These are phyloP conservation scores for Fusarium robinianum DNA, from an alignment of 2,329 filamentous ascomycete genomes.

Conservation along the genomic window DNA sequence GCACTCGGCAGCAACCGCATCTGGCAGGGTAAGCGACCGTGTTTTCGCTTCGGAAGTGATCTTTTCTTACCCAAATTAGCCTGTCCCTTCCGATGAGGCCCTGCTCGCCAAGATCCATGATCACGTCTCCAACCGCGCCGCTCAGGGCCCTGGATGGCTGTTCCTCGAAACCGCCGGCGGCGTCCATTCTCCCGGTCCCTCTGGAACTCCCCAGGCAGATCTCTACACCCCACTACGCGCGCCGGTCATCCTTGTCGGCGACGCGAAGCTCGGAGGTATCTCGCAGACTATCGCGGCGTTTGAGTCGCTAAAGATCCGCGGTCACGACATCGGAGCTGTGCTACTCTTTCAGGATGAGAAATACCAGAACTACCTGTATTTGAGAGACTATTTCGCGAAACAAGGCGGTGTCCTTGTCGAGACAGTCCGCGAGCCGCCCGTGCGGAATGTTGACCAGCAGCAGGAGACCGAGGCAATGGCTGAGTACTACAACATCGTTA, in stretches of 20 bases:
- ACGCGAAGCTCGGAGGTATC: constrained; percentile 77
- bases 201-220: constrained; percentile 76
- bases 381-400: constrained; percentile 68
- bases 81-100: constrained; percentile 54
- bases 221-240: constrained; percentile 75
- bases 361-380: constrained; percentile 71
- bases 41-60: fast-evolving
- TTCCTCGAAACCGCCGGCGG: constrained; percentile 83
- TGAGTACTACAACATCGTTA: constrained; percentile 63
- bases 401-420: constrained; percentile 61
- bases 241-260: constrained; percentile 74
- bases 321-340: constrained; percentile 74
- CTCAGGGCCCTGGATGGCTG: constrained; percentile 60
- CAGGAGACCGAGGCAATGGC: constrained; percentile 63
- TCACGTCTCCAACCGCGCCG: constrained; percentile 43
- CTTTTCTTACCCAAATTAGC: constrained; percentile 40
- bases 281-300: constrained; percentile 79
- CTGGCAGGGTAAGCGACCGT: constrained; percentile 45
- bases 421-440: constrained; percentile 64
- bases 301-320: constrained; percentile 76
- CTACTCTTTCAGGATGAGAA: constrained; percentile 68
- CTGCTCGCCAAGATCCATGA: constrained; percentile 54
- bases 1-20: constrained; percentile 67
- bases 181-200: constrained; percentile 77
- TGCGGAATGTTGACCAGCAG: constrained; percentile 42